Evolutionary conservation across 2,329 filamentous ascomycete genomes (phyloP).

Genomic region (Calonectria pauciramosa): DNA sequence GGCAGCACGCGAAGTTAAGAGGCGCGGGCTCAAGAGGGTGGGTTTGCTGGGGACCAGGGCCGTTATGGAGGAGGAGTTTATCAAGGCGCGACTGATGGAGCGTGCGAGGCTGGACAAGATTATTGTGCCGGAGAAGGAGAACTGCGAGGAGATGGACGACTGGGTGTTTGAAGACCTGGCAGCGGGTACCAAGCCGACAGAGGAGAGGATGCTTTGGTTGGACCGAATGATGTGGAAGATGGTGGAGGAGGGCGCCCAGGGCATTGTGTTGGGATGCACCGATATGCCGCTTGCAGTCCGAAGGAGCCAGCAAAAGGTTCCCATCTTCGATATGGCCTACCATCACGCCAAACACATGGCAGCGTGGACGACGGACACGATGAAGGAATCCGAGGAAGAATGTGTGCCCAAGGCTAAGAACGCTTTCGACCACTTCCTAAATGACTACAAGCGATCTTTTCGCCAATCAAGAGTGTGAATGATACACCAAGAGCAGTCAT

Average conservation of each 20-base stretch:
- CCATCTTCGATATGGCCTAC: neutral
- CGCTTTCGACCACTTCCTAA: neutral
- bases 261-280: slow-evolving; percentile 5
- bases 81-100: slow-evolving; percentile 12
- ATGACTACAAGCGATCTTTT: neutral
- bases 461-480: neutral
- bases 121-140: neutral
- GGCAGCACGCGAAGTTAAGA: neutral
- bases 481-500: neutral
- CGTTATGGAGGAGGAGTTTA: slow-evolving; percentile 9
- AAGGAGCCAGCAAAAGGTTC: neutral
- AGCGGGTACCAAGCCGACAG: neutral
- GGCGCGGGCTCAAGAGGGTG: neutral
- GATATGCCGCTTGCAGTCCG: slow-evolving; percentile 4
- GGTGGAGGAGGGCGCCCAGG: neutral
- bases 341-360: neutral
- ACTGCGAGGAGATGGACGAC: neutral
- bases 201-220: neutral
- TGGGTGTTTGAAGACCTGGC: slow-evolving; percentile 3
- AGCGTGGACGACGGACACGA: neutral
- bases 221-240: neutral
- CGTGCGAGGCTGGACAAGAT: neutral
- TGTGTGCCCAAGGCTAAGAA: neutral
- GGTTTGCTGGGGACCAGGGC: slow-evolving; percentile 6
- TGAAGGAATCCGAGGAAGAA: neutral